phyloP scores from a whole-genome alignment of 2,329 filamentous ascomycete genomes.

The Trichoderma guizhouense region DNA sequence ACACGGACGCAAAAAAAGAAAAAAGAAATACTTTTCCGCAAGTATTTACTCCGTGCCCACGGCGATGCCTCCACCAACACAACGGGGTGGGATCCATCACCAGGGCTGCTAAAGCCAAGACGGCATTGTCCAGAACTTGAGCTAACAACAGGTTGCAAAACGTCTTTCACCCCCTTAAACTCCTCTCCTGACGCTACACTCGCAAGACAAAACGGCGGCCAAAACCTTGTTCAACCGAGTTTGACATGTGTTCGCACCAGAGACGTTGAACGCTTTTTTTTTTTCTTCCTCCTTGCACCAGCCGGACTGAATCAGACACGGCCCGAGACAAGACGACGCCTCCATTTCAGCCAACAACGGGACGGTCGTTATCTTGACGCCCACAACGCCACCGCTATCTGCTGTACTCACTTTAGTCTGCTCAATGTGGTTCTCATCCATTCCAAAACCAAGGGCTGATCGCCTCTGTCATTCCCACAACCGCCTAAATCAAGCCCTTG shows the following conservation, averaged over 20 bases:
- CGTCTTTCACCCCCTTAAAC: not conserved
- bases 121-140: not conserved
- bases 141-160: not conserved
- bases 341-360: not conserved
- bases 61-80: not conserved
- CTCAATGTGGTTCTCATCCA: not conserved
- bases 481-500: not conserved
- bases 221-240: not conserved
- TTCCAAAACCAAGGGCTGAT: not conserved
- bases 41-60: not conserved
- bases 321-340: not conserved
- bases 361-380: not conserved
- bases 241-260: not conserved
- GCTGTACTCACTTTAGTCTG: not conserved
- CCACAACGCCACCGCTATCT: not conserved
- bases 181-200: slow-evolving; percentile 6
- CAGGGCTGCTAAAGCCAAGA: not conserved
- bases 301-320: not conserved
- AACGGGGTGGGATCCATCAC: not conserved
- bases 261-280: not conserved
- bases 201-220: slow-evolving; percentile 1
- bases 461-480: not conserved
- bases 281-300: not conserved
- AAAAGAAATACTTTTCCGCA: not conserved
- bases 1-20: not conserved